Percentiles rank a stretch among this genome's conserved stretches.
phyloP scores from a whole-genome alignment of 176 grass and related monocot genomes.

The Eremochloa ophiuroides region DNA sequence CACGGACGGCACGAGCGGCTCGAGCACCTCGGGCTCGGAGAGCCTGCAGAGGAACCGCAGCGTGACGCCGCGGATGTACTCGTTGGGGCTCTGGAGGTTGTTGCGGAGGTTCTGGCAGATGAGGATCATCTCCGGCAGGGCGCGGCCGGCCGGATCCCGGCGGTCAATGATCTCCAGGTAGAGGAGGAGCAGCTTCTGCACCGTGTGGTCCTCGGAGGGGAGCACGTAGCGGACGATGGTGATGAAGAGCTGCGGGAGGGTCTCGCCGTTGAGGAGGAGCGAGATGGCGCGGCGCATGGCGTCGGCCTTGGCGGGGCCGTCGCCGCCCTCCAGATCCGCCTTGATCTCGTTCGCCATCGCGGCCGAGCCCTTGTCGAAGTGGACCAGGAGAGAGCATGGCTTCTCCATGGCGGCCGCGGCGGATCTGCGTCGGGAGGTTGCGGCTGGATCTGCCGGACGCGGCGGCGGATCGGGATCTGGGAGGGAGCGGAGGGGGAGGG shows the following conservation, averaged over 20 bases:
- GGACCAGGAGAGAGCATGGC: slow-evolving; percentile 59
- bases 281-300: slow-evolving; percentile 77
- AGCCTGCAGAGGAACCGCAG: slow-evolving; percentile 75
- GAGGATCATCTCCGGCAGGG: slow-evolving; percentile 93
- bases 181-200: slow-evolving; percentile 76
- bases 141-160: slow-evolving; percentile 28
- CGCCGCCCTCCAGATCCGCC: slow-evolving; percentile 60
- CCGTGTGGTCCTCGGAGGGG: slow-evolving; percentile 75
- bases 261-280: slow-evolving; percentile 80
- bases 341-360: slow-evolving; percentile 85
- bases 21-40: slow-evolving; percentile 77
- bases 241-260: slow-evolving; percentile 71
- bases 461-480: slow-evolving; percentile 23
- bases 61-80: slow-evolving; percentile 79
- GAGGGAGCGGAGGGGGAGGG: not conserved
- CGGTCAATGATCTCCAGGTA: slow-evolving; percentile 82
- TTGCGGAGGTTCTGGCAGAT: slow-evolving; percentile 94
- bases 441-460: slow-evolving; percentile 13
- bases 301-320: slow-evolving; percentile 61
- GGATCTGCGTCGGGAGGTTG: not conserved
- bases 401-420: slow-evolving; percentile 49
- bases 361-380: slow-evolving; percentile 83
- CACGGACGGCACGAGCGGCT: slow-evolving; percentile 75
- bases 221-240: slow-evolving; percentile 83
- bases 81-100: slow-evolving; percentile 82